Evolutionary conservation across 1,284 basidiomycete genomes (phyloP).

Genomic region (Apiotrichum brassicae): DNA sequence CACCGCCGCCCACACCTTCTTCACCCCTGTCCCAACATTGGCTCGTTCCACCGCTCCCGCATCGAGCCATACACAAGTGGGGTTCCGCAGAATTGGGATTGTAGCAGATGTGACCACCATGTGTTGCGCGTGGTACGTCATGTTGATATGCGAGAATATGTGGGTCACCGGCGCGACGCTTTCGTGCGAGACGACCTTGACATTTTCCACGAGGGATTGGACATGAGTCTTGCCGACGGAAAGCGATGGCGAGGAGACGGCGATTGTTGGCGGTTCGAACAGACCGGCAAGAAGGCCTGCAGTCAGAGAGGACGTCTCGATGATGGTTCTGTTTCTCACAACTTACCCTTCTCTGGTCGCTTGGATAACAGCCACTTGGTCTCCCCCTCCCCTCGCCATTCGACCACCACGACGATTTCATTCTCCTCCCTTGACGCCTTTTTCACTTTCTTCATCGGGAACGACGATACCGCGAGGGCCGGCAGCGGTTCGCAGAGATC

Average conservation of each 20-base stretch:
- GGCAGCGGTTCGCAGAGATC: slow-evolving; percentile 63
- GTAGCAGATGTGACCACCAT: slow-evolving; percentile 16
- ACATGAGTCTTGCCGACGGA: slow-evolving; percentile 3
- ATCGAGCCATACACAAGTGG: slow-evolving; percentile 26
- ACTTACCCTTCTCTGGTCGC: slow-evolving; percentile 71
- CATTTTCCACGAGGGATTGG: not conserved
- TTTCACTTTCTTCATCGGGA: slow-evolving; percentile 79
- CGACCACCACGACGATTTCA: slow-evolving; percentile 75
- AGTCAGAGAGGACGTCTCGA: too few relatives aligned
- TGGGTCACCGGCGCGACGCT: slow-evolving; percentile 53
- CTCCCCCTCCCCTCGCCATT: slow-evolving; percentile 55
- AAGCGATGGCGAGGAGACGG: slow-evolving; percentile 17
- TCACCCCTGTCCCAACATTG: slow-evolving; percentile 46
- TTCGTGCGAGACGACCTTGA: not conserved
- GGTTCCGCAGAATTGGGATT: not conserved
- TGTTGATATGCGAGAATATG: slow-evolving; percentile 83
- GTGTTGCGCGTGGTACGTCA: slow-evolving; percentile 67
- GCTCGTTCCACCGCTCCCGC: slow-evolving; percentile 26
- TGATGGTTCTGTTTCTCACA: too few relatives aligned
- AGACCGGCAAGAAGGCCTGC: slow-evolving; percentile 81
- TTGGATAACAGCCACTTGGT: slow-evolving; percentile 65
- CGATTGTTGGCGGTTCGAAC: slow-evolving; percentile 46
- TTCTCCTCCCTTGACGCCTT: slow-evolving; percentile 79
- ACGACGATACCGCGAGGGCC: slow-evolving; percentile 56
- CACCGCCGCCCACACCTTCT: slow-evolving; percentile 44